phyloP scores from a whole-genome alignment of 495 filamentous ascomycete species.

The Cercophora sp. region DNA sequence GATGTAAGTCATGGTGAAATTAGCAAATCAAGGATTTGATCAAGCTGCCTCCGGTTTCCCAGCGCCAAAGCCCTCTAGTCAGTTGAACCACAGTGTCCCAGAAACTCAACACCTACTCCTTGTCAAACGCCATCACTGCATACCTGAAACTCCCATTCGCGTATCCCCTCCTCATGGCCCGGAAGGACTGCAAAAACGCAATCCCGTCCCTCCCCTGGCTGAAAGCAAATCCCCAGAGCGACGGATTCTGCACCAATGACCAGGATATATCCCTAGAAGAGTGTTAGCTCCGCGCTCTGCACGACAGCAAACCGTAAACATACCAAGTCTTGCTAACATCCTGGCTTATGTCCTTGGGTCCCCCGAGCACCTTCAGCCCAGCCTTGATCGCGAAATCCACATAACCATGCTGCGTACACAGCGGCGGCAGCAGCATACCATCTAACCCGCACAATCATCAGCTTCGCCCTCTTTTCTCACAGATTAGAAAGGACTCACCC shows the following conservation, averaged over 20 bases:
- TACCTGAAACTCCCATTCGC: conserved; percentile 55
- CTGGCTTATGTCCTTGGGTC: conserved; percentile 52
- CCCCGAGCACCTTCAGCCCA: conserved; percentile 37
- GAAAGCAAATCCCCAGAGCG: conserved; percentile 54
- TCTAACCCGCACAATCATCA: conserved; percentile 25
- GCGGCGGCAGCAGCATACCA: conserved; percentile 53
- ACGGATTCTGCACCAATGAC: conserved; percentile 51
- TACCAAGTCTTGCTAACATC: conserved; percentile 57
- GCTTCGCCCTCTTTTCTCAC: neutral
- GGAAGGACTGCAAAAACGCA: conserved; percentile 55
- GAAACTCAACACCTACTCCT: conserved; percentile 15
- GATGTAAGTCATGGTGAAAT: no score
- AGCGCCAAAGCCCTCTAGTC: no score
- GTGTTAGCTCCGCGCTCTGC: conserved; percentile 5
- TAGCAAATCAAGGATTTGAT: no score
- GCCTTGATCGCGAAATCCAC: conserved; percentile 42
- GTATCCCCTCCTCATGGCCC: conserved; percentile 56
- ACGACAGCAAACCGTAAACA: conserved; percentile 15
- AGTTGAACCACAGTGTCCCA: neutral
- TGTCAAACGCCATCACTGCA: conserved; percentile 54
- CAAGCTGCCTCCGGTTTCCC: no score
- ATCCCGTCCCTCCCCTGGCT: conserved; percentile 55
- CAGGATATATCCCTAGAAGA: conserved; percentile 55
- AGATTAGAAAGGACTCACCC: conserved; percentile 22
- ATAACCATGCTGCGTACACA: conserved; percentile 49